phyloP scores from a whole-genome alignment of 2,329 filamentous ascomycete species.

The Phoma herbarum region DNA sequence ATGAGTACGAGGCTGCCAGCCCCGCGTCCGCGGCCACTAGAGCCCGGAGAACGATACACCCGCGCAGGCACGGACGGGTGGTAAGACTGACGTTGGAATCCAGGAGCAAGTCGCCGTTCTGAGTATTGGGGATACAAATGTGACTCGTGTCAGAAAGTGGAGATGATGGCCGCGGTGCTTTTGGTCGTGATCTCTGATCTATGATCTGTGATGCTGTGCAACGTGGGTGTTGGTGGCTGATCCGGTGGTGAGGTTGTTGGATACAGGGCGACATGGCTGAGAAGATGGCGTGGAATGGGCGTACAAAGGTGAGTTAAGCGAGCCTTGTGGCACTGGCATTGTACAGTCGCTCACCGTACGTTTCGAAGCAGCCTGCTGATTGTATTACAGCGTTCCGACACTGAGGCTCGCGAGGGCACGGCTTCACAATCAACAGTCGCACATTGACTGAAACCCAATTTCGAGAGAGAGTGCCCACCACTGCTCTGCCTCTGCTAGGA shows the following conservation, averaged over 20 bases:
- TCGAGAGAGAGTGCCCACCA: neutral
- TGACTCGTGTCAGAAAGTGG: slow-evolving; percentile 21
- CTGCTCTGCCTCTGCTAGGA: neutral
- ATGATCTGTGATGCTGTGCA: slow-evolving; percentile 7
- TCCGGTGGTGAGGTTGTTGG: slow-evolving; percentile 19
- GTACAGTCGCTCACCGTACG: neutral
- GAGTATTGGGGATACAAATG: slow-evolving; percentile 15
- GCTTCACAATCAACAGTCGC: neutral
- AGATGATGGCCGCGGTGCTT: slow-evolving; percentile 18
- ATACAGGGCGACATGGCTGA: slow-evolving; percentile 11
- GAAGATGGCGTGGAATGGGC: slow-evolving; percentile 12
- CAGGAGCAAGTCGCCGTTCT: slow-evolving; percentile 10
- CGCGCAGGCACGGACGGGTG: slow-evolving; percentile 9
- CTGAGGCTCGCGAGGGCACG: neutral
- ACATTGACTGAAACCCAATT: neutral
- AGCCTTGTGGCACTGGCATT: neutral
- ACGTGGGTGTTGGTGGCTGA: slow-evolving; percentile 17
- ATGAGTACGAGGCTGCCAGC: slow-evolving; percentile 10
- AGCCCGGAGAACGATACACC: slow-evolving; percentile 6
- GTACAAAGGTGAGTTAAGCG: slow-evolving; percentile 9
- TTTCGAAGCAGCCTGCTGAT: neutral
- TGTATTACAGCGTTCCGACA: neutral
- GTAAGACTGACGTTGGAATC: slow-evolving; percentile 8
- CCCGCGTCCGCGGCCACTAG: slow-evolving; percentile 12
- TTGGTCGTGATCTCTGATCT: neutral